phyloP scores from a whole-genome alignment of 345 rosid genomes.

The Alliaria petiolata region DNA sequence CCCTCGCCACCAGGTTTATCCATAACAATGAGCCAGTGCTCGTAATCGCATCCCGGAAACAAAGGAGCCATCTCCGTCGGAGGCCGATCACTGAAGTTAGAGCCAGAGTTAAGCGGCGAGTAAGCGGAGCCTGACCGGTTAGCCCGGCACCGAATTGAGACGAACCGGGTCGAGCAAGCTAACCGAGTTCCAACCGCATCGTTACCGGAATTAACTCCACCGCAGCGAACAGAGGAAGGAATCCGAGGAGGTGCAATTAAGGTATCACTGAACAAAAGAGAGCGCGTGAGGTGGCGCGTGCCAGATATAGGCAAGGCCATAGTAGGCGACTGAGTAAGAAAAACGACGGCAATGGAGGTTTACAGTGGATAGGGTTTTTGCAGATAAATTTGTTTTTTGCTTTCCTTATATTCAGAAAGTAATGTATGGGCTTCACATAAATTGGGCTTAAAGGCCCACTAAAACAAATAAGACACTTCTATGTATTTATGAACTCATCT shows the following conservation, averaged over 20 bases:
- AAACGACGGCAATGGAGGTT: conserved; percentile 1
- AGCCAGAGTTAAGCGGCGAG: conserved; percentile 86
- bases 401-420: not conserved
- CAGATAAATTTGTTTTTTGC: not conserved
- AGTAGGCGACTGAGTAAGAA: conserved; percentile 7
- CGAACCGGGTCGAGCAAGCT: conserved; percentile 34
- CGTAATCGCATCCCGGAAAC: conserved; percentile 90
- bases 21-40: conserved; percentile 98
- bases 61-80: conserved; percentile 96
- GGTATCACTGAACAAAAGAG: conserved; percentile 30
- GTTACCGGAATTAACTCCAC: conserved; percentile 39
- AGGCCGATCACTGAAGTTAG: conserved; percentile 89
- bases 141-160: conserved; percentile 61
- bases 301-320: conserved; percentile 57
- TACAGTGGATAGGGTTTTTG: conserved; percentile 30
- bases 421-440: not conserved
- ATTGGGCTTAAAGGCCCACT: too few species aligned
- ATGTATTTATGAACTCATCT: not conserved
- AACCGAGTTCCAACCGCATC: conserved; percentile 27
- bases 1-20: conserved; percentile 92
- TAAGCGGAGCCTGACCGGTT: conserved; percentile 75
- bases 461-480: not conserved
- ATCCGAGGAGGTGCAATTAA: conserved; percentile 39
- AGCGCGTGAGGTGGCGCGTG: conserved; percentile 44
- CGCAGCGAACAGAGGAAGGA: conserved; percentile 36